These are phyloP conservation scores for Astrothelium macrocarpum DNA, from an alignment of 495 filamentous ascomycete species.

Conservation along the genomic window DNA sequence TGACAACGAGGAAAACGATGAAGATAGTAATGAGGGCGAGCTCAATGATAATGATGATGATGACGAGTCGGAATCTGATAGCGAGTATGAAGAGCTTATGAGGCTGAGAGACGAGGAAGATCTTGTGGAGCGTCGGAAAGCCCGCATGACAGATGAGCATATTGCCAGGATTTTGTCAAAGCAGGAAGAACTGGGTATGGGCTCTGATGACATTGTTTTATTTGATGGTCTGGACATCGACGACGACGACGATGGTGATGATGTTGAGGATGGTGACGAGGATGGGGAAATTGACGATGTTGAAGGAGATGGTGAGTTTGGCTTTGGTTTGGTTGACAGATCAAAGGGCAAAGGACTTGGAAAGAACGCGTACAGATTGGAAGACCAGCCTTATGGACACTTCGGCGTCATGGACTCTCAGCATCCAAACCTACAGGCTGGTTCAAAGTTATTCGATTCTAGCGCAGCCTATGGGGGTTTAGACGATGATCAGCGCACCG, in stretches of 20 bases:
- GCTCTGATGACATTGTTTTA: conserved; percentile 46
- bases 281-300: too few relatives aligned
- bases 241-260: conserved; percentile 18
- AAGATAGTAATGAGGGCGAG: conserved; percentile 13
- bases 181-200: conserved; percentile 58
- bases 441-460: conserved; percentile 43
- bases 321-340: too few relatives aligned
- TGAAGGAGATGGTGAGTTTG: too few relatives aligned
- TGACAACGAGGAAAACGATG: conserved; percentile 16
- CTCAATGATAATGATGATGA: conserved; percentile 32
- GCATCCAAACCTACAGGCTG: conserved; percentile 47
- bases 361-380: too few relatives aligned
- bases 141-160: conserved; percentile 44
- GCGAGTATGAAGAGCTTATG: conserved; percentile 26
- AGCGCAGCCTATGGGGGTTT: conserved; percentile 41
- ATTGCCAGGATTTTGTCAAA: conserved; percentile 52
- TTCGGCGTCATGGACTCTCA: conserved; percentile 80
- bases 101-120: conserved; percentile 23
- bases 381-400: conserved; percentile 25
- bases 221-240: conserved; percentile 37
- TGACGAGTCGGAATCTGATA: conserved; percentile 29
- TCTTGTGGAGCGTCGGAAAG: conserved; percentile 24
- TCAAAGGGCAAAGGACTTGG: too few relatives aligned
- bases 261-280: conserved; percentile 11
- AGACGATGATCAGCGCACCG: conserved; percentile 64